Percentiles rank a stretch among this genome's conserved stretches.
Evolutionary conservation across 179 eudicot genomes (phyloP).

Genomic region (Beta corolliflora): DNA sequence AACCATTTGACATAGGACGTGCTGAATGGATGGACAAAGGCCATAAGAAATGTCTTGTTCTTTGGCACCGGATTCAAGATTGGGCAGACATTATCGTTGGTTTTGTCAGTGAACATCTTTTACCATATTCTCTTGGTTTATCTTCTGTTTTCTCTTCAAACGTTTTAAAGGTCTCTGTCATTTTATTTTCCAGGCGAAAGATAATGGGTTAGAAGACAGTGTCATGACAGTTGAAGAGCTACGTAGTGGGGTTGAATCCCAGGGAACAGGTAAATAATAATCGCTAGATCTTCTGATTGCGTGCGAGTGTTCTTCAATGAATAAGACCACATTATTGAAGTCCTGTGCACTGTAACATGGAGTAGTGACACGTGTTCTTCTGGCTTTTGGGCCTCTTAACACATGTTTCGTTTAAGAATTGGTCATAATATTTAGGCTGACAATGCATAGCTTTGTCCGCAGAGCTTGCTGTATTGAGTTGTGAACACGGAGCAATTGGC

Average conservation of each 20-base stretch:
- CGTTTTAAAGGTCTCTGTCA: background rate
- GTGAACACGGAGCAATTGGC: background rate
- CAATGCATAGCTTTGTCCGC: background rate
- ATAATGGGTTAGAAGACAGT: slow-evolving; percentile 89
- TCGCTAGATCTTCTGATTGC: background rate
- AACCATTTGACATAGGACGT: slow-evolving; percentile 54
- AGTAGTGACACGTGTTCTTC: no score
- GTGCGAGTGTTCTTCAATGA: background rate
- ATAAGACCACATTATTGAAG: background rate
- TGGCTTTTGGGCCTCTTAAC: no score
- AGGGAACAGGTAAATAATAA: slow-evolving; percentile 68
- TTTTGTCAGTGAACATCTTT: slow-evolving; percentile 57
- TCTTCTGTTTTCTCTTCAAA: background rate
- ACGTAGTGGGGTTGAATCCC: slow-evolving; percentile 84
- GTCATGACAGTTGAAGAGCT: slow-evolving; percentile 95
- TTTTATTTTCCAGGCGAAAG: slow-evolving; percentile 54
- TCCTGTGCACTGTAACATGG: no score
- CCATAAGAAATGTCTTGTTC: slow-evolving; percentile 82
- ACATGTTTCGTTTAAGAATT: background rate
- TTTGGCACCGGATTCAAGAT: slow-evolving; percentile 96
- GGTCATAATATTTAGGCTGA: background rate
- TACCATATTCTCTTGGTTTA: background rate
- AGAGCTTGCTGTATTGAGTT: background rate
- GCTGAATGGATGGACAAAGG: slow-evolving; percentile 96
- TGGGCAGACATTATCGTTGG: slow-evolving; percentile 80